Conservation (phyloP, 495 filamentous ascomycete species). For the Letharia lupina region DNA sequence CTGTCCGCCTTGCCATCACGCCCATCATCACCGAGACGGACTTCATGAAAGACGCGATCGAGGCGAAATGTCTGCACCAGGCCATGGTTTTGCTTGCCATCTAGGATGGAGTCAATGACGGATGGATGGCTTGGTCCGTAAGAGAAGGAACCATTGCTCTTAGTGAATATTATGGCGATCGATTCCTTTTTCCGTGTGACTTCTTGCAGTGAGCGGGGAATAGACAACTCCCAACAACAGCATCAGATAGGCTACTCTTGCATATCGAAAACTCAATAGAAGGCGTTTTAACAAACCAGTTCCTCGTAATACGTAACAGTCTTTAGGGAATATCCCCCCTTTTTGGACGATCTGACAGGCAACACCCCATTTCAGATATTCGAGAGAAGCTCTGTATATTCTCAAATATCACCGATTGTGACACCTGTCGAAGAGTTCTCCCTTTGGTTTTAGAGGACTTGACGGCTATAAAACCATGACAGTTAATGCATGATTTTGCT, state of each 20-base stretch:
- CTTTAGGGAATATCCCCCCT: neutral
- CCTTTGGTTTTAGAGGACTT: neutral
- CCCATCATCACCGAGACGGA: constrained; percentile 16
- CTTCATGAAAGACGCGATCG: constrained; percentile 6
- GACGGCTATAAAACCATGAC: neutral
- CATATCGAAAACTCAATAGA: neutral
- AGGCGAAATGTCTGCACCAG: constrained; percentile 9
- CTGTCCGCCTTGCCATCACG: constrained; percentile 15
- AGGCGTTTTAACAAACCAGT: neutral
- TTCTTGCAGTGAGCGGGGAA: neutral
- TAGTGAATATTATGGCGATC: neutral
- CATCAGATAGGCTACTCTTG: neutral
- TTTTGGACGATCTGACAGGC: neutral
- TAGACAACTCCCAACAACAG: neutral
- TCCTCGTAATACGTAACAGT: neutral
- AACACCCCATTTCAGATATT: neutral
- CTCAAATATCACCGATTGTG: neutral
- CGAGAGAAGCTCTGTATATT: neutral
- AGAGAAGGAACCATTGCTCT: neutral
- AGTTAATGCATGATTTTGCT: neutral
- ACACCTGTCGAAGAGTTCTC: neutral
- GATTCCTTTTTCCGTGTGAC: neutral
- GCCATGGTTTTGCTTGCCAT: constrained; percentile 13
- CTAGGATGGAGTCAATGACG: neutral
- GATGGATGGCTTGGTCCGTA: neutral